Evolutionary conservation across 1,284 basidiomycete genomes (phyloP), one percentile per base, ranked within the genome.

Genomic region (Golubevia pallescens): DNA sequence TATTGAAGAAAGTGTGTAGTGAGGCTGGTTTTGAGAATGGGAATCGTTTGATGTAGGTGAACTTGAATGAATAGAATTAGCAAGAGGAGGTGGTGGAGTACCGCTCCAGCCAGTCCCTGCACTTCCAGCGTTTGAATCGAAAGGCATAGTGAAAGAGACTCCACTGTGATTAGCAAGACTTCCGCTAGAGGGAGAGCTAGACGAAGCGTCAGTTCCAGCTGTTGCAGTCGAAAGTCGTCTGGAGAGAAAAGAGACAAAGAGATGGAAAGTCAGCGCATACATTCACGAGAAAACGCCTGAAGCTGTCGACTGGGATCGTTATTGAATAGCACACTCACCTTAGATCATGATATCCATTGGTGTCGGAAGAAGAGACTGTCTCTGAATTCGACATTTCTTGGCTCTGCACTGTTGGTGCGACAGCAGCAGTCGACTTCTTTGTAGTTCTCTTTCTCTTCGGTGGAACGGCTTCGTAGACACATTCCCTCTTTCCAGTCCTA

Each of bases 401-500:
- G 4, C 54, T 19, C 60, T 21, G 23, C 32, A 14, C 60, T 16
- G 16, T 6, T 28, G 14, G 21, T 20, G 14, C 16, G 32, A 16
- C 3, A 51, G 21, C 7, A 6, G 24, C 60, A 4, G 28, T 14
- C 38, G 21, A 20, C 52, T 32, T 53, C 34, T 38, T 38, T 10
- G 34, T 71, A 54, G 21, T 38, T 13, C 63, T 32, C 67, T 73
- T 75, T 67, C 73, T 71, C 69, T 78, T 78, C 48, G 66, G 70
- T 3, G 77, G 77, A 48, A 68, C 70, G 14, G 77, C 73, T 61
- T 79, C 76, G 55, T 80, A 80, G 61, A 77, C 71, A 64, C 78
- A 80, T 58, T 78, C 74, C 21, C 78, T 74, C 65, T 79, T 77
- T 61, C 78, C 78, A 58, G 77, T 75, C 16, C 73, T 63, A 60